Conservation (phyloP, 495 filamentous ascomycete genomes). For the Neurospora tetrasperma region DNA sequence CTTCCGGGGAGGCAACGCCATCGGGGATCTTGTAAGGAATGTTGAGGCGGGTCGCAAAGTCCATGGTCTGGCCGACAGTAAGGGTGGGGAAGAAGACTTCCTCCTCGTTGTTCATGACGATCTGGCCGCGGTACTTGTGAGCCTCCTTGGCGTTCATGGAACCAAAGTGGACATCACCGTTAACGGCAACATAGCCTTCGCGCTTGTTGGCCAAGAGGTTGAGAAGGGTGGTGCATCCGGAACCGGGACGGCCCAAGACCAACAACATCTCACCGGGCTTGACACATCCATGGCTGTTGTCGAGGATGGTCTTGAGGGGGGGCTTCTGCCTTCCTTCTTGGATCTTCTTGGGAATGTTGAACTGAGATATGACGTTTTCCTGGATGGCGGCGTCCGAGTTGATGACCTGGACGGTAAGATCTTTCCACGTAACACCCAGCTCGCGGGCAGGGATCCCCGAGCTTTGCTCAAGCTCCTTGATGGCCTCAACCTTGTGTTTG, state of each 20-base stretch:
- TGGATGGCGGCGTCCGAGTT: slow-evolving; percentile 30
- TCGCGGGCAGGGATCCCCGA: slow-evolving; percentile 41
- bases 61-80: slow-evolving; percentile 51
- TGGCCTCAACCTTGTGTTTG: slow-evolving; percentile 34
- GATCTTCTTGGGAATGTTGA: slow-evolving; percentile 39
- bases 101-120: slow-evolving; percentile 43
- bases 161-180: slow-evolving; percentile 62
- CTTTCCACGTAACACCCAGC: slow-evolving; percentile 49
- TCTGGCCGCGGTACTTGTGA: slow-evolving; percentile 55
- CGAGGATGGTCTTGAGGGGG: slow-evolving; percentile 50
- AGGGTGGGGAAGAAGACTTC: slow-evolving; percentile 55
- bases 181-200: slow-evolving; percentile 54
- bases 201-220: slow-evolving; percentile 66
- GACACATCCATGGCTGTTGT: slow-evolving; percentile 36
- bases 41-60: slow-evolving; percentile 47
- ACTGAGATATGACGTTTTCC: slow-evolving; percentile 42
- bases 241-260: slow-evolving; percentile 65
- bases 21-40: slow-evolving; percentile 26
- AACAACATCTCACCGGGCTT: slow-evolving; percentile 73
- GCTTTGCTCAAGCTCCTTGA: slow-evolving; percentile 34
- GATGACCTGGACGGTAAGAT: slow-evolving; percentile 48
- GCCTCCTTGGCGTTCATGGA: slow-evolving; percentile 39
- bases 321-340: slow-evolving; percentile 36
- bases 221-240: slow-evolving; percentile 72
- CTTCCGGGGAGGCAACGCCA: slow-evolving; percentile 6